Evolutionary conservation across 768 basidiomycete genomes (phyloP).

Genomic region (Inosperma sp.): DNA sequence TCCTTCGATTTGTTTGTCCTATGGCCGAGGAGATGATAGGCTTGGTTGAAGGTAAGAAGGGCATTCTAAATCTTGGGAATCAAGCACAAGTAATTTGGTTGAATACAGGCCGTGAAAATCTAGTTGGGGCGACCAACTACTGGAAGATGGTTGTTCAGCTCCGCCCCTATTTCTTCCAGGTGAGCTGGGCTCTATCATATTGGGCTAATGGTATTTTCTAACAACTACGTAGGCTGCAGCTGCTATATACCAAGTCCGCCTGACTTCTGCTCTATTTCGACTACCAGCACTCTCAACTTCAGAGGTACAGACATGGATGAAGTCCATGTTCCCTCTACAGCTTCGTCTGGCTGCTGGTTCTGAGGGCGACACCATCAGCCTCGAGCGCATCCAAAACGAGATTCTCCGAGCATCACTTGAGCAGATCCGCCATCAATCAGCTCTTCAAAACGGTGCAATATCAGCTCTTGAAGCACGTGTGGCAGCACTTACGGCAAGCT

Average conservation of each 20-base stretch:
- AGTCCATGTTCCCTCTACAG: conserved; percentile 15
- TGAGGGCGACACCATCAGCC: conserved; percentile 17
- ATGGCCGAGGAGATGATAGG: conserved; percentile 23
- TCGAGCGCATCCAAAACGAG: conserved; percentile 21
- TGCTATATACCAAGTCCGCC: conserved; percentile 21
- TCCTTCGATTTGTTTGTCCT: conserved; percentile 23
- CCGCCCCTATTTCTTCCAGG: conserved; percentile 22
- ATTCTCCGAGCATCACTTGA: conserved; percentile 17
- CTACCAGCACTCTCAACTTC: conserved; percentile 24
- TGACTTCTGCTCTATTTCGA: conserved; percentile 23
- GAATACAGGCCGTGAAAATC: conserved; percentile 11
- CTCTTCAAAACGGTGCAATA: background rate
- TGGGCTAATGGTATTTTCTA: too few relatives aligned
- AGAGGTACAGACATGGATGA: conserved; percentile 28
- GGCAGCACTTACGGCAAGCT: background rate
- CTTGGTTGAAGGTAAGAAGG: conserved; percentile 13
- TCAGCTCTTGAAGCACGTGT: background rate
- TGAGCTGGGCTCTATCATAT: too few relatives aligned
- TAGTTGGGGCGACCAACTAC: conserved; percentile 21
- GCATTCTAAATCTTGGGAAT: background rate
- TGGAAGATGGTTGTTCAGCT: conserved; percentile 24
- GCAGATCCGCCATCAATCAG: conserved; percentile 9
- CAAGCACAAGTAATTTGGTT: background rate
- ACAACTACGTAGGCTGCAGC: conserved; percentile 23
- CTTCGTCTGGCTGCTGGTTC: conserved; percentile 19